Conservation (phyloP, 2,329 filamentous ascomycete species). For the Diaporthe batatas region DNA sequence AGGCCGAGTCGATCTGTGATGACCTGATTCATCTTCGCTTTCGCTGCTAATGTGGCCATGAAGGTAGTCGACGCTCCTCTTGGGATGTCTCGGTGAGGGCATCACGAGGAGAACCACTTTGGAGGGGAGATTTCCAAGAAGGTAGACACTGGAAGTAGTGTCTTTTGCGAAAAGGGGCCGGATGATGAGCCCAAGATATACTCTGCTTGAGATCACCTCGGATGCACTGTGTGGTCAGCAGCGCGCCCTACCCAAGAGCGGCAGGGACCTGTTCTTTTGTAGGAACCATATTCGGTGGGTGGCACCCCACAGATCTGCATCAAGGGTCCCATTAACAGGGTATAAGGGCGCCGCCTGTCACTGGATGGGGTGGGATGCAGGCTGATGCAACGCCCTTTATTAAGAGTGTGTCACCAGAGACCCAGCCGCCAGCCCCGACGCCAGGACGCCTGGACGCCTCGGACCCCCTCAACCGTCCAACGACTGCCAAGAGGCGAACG, state of each 20-base stretch:
- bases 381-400: conserved; percentile 34
- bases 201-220: conserved; percentile 5
- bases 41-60: conserved; percentile 36
- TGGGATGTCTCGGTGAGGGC: conserved; percentile 36
- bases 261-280: conserved; percentile 36
- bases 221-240: not conserved
- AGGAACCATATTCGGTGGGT: not conserved
- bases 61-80: conserved; percentile 28
- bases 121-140: not conserved
- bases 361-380: conserved; percentile 10
- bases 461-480: conserved; percentile 5
- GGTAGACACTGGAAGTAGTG: not conserved
- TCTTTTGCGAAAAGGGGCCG: not conserved
- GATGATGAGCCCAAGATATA: not conserved
- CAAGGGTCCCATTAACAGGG: conserved; percentile 19
- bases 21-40: conserved; percentile 32
- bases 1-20: conserved; percentile 25
- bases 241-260: not conserved
- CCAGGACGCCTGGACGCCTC: no score
- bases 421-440: no score
- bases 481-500: conserved; percentile 19
- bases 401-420: conserved; percentile 11
- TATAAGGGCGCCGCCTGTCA: not conserved
- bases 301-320: conserved; percentile 20
- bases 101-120: conserved; percentile 8